Evolutionary conservation across 2,329 filamentous ascomycete species (phyloP), one percentile per base, ranked within the genome.

Genomic region (Stachybotrys elegans): DNA sequence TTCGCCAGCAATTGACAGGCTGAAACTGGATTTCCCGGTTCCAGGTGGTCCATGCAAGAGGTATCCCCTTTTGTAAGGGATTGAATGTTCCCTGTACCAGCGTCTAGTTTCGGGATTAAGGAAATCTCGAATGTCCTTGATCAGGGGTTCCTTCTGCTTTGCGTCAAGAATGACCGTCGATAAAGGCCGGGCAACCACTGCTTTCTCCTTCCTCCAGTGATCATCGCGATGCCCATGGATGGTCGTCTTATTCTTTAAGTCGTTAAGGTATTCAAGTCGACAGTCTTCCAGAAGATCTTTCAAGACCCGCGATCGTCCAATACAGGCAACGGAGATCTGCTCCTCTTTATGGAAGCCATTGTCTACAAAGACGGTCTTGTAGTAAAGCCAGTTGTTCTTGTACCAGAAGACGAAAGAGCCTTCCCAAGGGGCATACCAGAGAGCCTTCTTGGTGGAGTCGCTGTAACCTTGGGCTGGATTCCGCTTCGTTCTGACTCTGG

Each of bases 11-110:
- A 69, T 45, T 4, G 62, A 62, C 16, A 63, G 57, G 40, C 57
- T 63, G 38, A 69, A 65, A 12, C 59, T 64, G 13, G 61, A 62
- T 48, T 70, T 70, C 20, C 65, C 61, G 1, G 63, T 70, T 17
- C 67, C 61, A 9, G 65, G 67, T 2, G 60, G 63, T 2, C 67
- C 61, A 42, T 67, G 45, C 21, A 71, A 60, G 16, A 70, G 54
- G 48, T 70, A 69, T 2, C 66, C 65, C 23, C 58, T 57, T n/a
- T 50, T 51, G 42, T 61, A 60, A 14, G 53, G 58, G 21, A 61
- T 57, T 3, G 51, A 49, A 29, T 51, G 48, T 23, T 61, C 52
- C 3, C 57, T 52, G 37, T 67, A 66, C 50, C 56, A 69, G 37
- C 50, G 43, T 22, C 49, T 40, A 12, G 54, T 55, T n/a, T 52